phyloP scores from a whole-genome alignment of 163 green algal species.

The Prototheca wickerhamii region DNA sequence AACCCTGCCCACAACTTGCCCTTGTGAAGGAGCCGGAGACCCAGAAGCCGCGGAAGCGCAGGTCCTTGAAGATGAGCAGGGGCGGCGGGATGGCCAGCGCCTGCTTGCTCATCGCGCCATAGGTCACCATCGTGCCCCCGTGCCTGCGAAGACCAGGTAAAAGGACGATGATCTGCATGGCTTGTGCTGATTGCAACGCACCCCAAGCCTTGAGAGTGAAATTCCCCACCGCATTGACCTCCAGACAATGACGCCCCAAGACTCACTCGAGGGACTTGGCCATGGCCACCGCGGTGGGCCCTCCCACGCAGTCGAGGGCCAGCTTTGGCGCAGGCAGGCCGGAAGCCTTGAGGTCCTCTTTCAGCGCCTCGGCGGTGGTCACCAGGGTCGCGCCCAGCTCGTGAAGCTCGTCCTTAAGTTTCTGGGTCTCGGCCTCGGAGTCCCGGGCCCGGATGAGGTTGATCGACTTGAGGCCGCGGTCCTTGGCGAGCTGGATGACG shows the following conservation, averaged over 20 bases:
- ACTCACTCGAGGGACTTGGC: constrained; percentile 44
- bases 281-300: constrained; percentile 37
- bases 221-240: constrained; percentile 3
- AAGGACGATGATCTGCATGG: background rate
- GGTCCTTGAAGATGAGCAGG: constrained; percentile 86
- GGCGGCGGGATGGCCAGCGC: constrained; percentile 58
- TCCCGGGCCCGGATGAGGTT: constrained; percentile 71
- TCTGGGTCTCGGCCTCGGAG: constrained; percentile 17
- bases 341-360: constrained; percentile 29
- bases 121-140: constrained; percentile 68
- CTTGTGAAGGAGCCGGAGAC: constrained; percentile 42
- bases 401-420: constrained; percentile 41
- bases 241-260: background rate
- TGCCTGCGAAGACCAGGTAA: too few relatives aligned
- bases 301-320: constrained; percentile 72
- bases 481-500: constrained; percentile 71
- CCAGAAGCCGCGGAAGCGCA: constrained; percentile 74
- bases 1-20: background rate
- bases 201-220: background rate
- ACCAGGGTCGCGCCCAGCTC: constrained; percentile 63
- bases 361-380: constrained; percentile 48
- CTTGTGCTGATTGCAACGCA: background rate
- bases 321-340: constrained; percentile 37
- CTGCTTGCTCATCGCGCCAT: constrained; percentile 77
- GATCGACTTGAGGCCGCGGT: constrained; percentile 59